Evolutionary conservation across 2,329 filamentous ascomycete species (phyloP).

Genomic region (Aspergillus carbonarius): DNA sequence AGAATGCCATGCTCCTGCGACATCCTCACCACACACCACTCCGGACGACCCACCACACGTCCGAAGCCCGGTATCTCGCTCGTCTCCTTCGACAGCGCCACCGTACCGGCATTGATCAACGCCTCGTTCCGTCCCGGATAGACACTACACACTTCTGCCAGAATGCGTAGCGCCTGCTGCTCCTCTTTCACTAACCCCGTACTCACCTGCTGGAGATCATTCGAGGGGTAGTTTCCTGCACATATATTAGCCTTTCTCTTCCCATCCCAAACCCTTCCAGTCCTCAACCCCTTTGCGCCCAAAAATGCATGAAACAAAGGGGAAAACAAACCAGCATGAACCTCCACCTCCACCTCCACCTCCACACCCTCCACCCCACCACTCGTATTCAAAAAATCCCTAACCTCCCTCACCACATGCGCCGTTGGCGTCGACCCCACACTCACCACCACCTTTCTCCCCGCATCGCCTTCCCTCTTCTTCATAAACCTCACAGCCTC

Average conservation of each 20-base stretch:
- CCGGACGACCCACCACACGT: conserved; percentile 65
- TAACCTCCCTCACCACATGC: conserved; percentile 22
- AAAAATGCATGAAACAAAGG: no score
- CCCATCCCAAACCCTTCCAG: no score
- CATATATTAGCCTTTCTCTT: neutral
- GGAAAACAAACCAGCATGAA: conserved; percentile 22
- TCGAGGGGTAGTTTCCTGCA: conserved; percentile 57
- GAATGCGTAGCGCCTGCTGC: conserved; percentile 47
- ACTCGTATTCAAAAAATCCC: conserved; percentile 10
- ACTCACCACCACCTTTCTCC: conserved; percentile 19
- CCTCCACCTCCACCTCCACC: conserved; percentile 18
- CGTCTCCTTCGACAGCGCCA: conserved; percentile 70
- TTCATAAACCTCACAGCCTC: conserved; percentile 17
- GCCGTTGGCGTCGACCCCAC: conserved; percentile 29
- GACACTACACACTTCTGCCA: conserved; percentile 67
- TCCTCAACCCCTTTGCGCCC: no score
- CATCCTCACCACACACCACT: conserved; percentile 63
- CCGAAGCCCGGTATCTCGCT: conserved; percentile 69
- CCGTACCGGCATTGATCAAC: conserved; percentile 66
- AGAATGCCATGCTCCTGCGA: conserved; percentile 78
- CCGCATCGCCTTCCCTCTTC: neutral
- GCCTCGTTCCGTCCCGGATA: conserved; percentile 64
- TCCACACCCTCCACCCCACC: neutral
- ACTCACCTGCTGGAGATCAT: conserved; percentile 76
- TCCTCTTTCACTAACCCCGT: conserved; percentile 55